Evolutionary conservation across 192 early-diverging fungal species (phyloP).

Genomic region (Pecoramyces ruminantium): DNA sequence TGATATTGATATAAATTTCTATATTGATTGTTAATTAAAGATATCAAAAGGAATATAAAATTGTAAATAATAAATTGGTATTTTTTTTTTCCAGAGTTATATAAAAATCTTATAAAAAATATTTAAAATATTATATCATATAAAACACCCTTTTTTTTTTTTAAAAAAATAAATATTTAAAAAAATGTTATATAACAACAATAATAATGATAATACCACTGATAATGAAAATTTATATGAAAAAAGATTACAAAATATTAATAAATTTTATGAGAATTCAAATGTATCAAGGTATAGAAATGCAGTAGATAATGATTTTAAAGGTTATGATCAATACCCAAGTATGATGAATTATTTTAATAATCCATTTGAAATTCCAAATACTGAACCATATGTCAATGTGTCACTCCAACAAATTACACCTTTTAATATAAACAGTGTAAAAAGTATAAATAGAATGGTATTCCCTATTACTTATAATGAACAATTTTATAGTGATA

Average conservation of each 20-base stretch:
- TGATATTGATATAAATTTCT: too few relatives aligned
- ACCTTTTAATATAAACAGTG: background rate
- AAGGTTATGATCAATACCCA: background rate
- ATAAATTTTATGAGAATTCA: background rate
- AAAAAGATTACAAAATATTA: background rate
- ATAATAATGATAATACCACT: background rate
- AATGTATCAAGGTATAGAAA: background rate
- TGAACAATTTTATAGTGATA: background rate
- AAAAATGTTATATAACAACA: background rate
- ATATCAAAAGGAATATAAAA: too few relatives aligned
- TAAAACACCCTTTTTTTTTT: too few relatives aligned
- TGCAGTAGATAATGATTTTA: background rate
- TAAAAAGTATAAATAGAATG: background rate
- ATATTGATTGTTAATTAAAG: too few relatives aligned
- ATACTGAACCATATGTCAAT: background rate
- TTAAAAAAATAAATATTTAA: too few relatives aligned
- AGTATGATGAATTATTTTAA: background rate
- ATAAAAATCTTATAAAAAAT: too few relatives aligned
- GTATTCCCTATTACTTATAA: background rate
- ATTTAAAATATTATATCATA: too few relatives aligned
- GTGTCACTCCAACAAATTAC: background rate
- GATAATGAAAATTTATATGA: background rate
- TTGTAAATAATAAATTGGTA: too few relatives aligned
- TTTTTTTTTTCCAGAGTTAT: too few relatives aligned
- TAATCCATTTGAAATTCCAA: background rate